phyloP scores from a whole-genome alignment of 75 land plant species.

The Pseudotsuga menziesii region DNA sequence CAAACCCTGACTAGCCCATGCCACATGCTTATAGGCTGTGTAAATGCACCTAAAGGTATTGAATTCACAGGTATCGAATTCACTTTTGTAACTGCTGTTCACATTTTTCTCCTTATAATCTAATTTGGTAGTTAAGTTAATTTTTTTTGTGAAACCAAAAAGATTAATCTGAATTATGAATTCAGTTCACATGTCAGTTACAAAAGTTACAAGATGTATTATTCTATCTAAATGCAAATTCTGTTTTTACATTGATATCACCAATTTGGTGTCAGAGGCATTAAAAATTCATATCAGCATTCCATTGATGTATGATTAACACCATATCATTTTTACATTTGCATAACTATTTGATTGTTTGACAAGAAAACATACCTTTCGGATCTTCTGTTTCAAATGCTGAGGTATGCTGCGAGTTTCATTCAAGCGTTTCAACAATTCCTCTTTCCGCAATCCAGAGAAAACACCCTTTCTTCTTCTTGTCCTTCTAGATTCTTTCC shows the following conservation, averaged over 20 bases:
- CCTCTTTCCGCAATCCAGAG: conserved; percentile 61
- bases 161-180: neutral
- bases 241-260: neutral
- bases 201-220: neutral
- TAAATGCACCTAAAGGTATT: too few relatives aligned
- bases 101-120: neutral
- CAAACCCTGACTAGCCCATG: too few relatives aligned
- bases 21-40: too few relatives aligned
- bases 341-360: neutral
- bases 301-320: neutral
- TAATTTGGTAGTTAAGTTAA: too few relatives aligned
- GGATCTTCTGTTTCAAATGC: conserved; percentile 19
- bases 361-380: conserved; percentile 36
- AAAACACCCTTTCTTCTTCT: conserved; percentile 48
- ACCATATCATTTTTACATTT: neutral
- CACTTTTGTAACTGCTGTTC: too few relatives aligned
- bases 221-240: neutral
- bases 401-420: conserved; percentile 20
- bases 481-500: conserved; percentile 49
- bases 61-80: too few relatives aligned
- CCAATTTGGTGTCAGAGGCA: conserved; percentile 1
- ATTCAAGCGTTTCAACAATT: conserved; percentile 43
- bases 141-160: neutral
- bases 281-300: neutral
- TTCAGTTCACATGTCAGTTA: neutral